phyloP scores from a whole-genome alignment of 345 rosid genomes.

The Gossypium rotundifolium region DNA sequence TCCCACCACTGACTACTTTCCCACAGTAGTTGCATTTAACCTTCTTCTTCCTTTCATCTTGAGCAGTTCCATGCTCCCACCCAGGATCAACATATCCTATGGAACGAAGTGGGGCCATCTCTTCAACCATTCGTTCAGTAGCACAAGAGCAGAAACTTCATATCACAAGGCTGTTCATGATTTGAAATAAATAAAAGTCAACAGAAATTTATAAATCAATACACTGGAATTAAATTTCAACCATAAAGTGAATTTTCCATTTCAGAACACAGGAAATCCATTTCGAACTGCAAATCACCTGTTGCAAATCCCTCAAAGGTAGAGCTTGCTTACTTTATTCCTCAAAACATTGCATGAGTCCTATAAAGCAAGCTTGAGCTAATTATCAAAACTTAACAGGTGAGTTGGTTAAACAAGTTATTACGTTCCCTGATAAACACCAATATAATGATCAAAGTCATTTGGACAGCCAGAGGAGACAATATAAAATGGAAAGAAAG shows the following conservation, averaged over 20 bases:
- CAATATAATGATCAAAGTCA: background rate
- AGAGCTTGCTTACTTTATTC: constrained; percentile 18
- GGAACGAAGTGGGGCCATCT: constrained; percentile 59
- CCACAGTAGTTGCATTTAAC: constrained; percentile 82
- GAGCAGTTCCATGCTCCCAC: constrained; percentile 84
- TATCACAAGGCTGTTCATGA: constrained; percentile 17
- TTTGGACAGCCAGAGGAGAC: background rate
- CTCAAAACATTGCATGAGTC: constrained; percentile 13
- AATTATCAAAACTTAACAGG: constrained; percentile 21
- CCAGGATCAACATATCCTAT: constrained; percentile 60
- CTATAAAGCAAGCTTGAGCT: constrained; percentile 15
- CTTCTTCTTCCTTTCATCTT: constrained; percentile 72
- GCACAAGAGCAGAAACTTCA: constrained; percentile 13
- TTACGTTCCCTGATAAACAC: background rate
- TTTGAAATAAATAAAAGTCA: background rate
- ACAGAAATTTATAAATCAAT: background rate
- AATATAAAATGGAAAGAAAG: background rate
- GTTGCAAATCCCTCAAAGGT: constrained; percentile 14
- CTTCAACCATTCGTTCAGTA: constrained; percentile 32
- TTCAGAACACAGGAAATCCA: constrained; percentile 10
- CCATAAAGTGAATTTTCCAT: constrained; percentile 2
- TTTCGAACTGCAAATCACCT: constrained; percentile 16
- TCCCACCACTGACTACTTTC: constrained; percentile 79
- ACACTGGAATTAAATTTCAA: background rate
- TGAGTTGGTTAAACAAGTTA: constrained; percentile 4